Conservation (phyloP, 2,329 filamentous ascomycete genomes). For the Colletotrichum cereale region DNA sequence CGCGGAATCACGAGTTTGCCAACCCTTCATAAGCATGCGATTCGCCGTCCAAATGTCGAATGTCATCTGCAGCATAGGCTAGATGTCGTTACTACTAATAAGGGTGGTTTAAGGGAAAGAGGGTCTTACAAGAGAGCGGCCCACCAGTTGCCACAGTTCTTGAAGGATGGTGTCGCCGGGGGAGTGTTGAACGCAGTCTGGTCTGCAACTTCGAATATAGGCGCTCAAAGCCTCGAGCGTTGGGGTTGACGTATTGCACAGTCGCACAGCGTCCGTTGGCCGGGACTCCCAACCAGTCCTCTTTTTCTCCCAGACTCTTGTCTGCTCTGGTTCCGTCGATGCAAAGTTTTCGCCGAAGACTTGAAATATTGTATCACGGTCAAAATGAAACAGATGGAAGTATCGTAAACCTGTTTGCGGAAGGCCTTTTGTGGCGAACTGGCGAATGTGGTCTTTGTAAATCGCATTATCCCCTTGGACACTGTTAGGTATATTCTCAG, state of each 20-base stretch:
- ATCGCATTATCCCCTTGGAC: not conserved
- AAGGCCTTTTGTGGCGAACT: not conserved
- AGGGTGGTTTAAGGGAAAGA: not conserved
- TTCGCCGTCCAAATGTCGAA: slow-evolving; percentile 3
- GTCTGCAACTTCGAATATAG: not conserved
- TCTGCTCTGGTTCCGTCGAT: not conserved
- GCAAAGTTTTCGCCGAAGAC: not conserved
- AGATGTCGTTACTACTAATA: not conserved
- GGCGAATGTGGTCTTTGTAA: not conserved
- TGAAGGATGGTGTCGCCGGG: not conserved
- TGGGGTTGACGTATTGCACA: not conserved
- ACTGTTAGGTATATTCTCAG: not conserved
- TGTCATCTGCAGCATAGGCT: not conserved
- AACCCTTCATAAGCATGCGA: not conserved
- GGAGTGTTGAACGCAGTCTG: not conserved
- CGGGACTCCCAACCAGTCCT: not conserved
- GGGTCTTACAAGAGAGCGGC: not conserved
- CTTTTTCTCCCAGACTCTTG: not conserved
- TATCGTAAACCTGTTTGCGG: not conserved
- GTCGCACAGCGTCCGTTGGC: not conserved
- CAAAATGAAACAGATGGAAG: not conserved
- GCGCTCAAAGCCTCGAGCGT: not conserved
- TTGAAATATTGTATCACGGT: too few relatives aligned
- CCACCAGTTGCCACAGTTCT: not conserved
- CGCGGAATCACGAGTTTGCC: not conserved